Percentiles rank a stretch among this genome's conserved stretches.
Evolutionary conservation across 345 rosid species (phyloP).

Genomic region (Rhizophora apiculata): DNA sequence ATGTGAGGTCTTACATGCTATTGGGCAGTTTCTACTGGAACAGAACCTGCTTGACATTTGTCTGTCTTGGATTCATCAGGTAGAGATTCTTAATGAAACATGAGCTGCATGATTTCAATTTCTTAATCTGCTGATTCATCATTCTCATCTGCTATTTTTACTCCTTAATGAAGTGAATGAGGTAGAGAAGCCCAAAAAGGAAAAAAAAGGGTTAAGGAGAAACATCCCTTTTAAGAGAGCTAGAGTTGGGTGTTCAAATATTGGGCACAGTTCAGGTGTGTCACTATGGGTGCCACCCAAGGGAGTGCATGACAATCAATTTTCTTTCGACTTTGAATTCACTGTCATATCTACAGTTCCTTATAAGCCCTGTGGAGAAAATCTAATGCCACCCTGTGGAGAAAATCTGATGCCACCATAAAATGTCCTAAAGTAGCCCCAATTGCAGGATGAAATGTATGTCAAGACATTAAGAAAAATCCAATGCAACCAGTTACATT

Average conservation of each 20-base stretch:
- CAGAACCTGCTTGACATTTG: constrained; percentile 76
- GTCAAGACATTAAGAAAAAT: background rate
- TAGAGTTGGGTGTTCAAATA: too few species aligned
- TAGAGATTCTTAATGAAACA: constrained; percentile 21
- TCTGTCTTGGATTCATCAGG: constrained; percentile 98
- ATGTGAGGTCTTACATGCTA: constrained; percentile 64
- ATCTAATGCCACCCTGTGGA: background rate
- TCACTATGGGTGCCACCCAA: too few species aligned
- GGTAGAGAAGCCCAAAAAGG: too few species aligned
- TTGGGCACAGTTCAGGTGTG: too few species aligned
- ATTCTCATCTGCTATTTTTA: too few species aligned
- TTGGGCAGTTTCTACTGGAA: constrained; percentile 75
- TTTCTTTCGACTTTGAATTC: too few species aligned
- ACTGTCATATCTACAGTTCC: background rate
- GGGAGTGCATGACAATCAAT: too few species aligned
- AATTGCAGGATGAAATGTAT: background rate
- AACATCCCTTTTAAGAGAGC: too few species aligned
- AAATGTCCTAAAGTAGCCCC: background rate
- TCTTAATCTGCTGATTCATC: too few species aligned
- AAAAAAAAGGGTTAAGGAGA: too few species aligned
- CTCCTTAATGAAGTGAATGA: too few species aligned
- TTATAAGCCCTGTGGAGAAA: background rate
- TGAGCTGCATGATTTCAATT: constrained; percentile 6
- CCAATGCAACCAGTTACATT: background rate
- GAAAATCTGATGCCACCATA: background rate